phyloP scores from a whole-genome alignment of 306 rosid species.

The Quillaja saponaria region DNA sequence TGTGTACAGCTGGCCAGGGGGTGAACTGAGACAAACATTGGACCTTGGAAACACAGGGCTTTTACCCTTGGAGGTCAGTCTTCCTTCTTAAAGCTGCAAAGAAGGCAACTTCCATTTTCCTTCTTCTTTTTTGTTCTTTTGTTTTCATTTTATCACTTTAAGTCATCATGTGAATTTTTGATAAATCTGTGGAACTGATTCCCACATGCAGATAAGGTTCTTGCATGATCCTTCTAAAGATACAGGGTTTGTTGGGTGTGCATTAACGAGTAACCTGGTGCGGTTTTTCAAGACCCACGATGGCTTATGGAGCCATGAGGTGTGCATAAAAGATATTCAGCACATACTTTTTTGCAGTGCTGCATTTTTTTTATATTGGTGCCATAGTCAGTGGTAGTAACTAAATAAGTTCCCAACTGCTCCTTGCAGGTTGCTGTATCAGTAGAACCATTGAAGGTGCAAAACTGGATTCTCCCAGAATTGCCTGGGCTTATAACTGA shows the following conservation, averaged over 20 bases:
- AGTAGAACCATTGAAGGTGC: conserved; percentile 77
- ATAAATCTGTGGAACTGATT: no score
- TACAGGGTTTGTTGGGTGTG: conserved; percentile 86
- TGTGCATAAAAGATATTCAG: conserved; percentile 26
- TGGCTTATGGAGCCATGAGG: conserved; percentile 94
- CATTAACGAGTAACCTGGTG: conserved; percentile 83
- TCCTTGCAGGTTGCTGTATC: conserved; percentile 65
- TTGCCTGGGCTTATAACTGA: conserved; percentile 96
- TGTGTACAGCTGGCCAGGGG: conserved; percentile 91
- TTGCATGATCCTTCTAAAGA: conserved; percentile 94
- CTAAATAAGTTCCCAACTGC: conserved; percentile 11
- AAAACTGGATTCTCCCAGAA: conserved; percentile 92
- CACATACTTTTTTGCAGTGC: conserved; percentile 1
- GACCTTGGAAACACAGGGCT: conserved; percentile 88
- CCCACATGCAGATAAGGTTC: conserved; percentile 64
- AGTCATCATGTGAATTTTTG: no score
- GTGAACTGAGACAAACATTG: conserved; percentile 85
- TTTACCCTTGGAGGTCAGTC: conserved; percentile 76
- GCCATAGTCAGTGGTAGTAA: background rate
- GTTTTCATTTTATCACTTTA: no score
- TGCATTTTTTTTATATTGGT: background rate
- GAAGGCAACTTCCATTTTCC: background rate
- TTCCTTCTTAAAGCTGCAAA: background rate
- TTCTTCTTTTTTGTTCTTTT: background rate
- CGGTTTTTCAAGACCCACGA: conserved; percentile 74